Evolutionary conservation across 129 eudicot genomes (phyloP).

Genomic region (Heracleum sosnowskyi): DNA sequence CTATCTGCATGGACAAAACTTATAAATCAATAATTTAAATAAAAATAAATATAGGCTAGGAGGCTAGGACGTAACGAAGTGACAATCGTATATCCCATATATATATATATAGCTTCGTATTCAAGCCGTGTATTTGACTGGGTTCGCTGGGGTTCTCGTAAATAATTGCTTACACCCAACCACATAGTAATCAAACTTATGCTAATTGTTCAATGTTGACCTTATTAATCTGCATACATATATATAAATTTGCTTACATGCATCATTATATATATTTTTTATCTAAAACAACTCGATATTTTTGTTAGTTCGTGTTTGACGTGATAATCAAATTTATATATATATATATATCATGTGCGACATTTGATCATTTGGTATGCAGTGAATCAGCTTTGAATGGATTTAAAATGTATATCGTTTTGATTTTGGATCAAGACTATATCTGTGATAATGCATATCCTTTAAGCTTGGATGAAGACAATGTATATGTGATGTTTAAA

Average conservation of each 20-base stretch:
- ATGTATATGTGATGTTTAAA: neutral
- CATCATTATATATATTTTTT: too few relatives aligned
- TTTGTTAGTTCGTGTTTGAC: neutral
- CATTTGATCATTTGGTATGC: neutral
- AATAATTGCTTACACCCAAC: neutral
- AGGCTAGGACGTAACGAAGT: neutral
- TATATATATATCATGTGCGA: too few relatives aligned
- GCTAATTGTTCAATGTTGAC: neutral
- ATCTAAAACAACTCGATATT: too few relatives aligned
- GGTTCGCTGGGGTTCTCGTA: neutral
- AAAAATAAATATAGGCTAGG: too few relatives aligned
- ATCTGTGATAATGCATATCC: neutral
- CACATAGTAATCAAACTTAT: neutral
- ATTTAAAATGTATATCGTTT: neutral
- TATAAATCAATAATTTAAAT: too few relatives aligned
- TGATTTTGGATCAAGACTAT: neutral
- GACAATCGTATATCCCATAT: neutral
- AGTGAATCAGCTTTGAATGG: neutral
- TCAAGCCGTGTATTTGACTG: slow-evolving; percentile 2
- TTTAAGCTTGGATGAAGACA: neutral
- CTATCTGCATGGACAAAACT: neutral
- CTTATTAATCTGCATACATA: neutral
- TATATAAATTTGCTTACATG: too few relatives aligned
- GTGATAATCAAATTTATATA: neutral
- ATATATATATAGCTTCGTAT: neutral